A percentile compares a stretch with the other conserved stretches of the same genome.
Conservation (phyloP, 805 yeast genomes). For the Ogataea minuta region DNA sequence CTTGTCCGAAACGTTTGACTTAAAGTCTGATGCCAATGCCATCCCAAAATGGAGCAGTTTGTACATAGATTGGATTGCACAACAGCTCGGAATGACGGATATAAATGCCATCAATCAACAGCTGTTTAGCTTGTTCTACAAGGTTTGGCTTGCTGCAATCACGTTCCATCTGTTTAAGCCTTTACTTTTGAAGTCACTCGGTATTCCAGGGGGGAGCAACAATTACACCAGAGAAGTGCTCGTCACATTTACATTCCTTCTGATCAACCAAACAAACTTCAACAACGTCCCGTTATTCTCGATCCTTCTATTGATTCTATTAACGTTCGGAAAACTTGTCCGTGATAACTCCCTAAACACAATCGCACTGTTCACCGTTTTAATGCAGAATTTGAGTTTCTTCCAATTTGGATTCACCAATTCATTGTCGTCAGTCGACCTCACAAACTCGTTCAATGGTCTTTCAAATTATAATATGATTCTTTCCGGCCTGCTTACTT, state of each 20-base stretch:
- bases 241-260: conserved; percentile 38
- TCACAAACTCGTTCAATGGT: conserved; percentile 92
- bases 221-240: conserved; percentile 36
- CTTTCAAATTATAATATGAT: conserved; percentile 64
- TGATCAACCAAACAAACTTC: conserved; percentile 54
- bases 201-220: not conserved
- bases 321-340: conserved; percentile 17
- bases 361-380: conserved; percentile 38
- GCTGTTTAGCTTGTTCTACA: conserved; percentile 24
- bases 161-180: conserved; percentile 20
- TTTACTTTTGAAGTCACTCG: conserved; percentile 1
- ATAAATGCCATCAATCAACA: conserved; percentile 28
- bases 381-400: conserved; percentile 73
- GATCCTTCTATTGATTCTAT: conserved; percentile 34
- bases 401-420: conserved; percentile 90
- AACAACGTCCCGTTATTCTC: conserved; percentile 53
- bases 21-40: conserved; percentile 8
- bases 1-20: conserved; percentile 27
- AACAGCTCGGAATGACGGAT: conserved; percentile 30
- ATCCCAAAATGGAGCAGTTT: conserved; percentile 28
- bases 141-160: conserved; percentile 2
- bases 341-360: conserved; percentile 18
- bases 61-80: conserved; percentile 32
- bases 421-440: conserved; percentile 85
- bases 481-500: conserved; percentile 74